These are phyloP conservation scores for Trypethelium eluteriae DNA, from an alignment of 495 filamentous ascomycete species.

Conservation along the genomic window DNA sequence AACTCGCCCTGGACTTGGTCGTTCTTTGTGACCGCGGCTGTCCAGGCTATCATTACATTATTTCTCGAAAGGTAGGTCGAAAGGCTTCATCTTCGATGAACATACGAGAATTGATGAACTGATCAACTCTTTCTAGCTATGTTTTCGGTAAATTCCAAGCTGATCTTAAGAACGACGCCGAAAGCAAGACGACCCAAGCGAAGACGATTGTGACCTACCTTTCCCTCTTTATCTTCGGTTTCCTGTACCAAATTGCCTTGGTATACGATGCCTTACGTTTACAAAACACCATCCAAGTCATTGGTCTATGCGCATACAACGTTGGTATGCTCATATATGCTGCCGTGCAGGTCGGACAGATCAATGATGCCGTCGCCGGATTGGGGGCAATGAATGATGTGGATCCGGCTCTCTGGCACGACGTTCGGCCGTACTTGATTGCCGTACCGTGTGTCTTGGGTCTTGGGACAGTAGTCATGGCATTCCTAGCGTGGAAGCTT, in stretches of 20 bases:
- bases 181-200: constrained; percentile 36
- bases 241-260: constrained; percentile 80
- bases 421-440: constrained; percentile 67
- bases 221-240: constrained; percentile 94
- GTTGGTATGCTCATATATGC: constrained; percentile 84
- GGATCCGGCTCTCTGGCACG: constrained; percentile 50
- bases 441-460: constrained; percentile 80
- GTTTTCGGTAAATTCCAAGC: constrained; percentile 63
- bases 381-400: constrained; percentile 39
- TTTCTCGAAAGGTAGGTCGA: constrained; percentile 74
- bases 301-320: constrained; percentile 89
- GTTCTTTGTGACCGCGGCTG: constrained; percentile 63
- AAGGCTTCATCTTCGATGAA: not conserved
- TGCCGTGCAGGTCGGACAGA: constrained; percentile 84
- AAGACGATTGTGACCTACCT: constrained; percentile 83
- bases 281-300: constrained; percentile 98
- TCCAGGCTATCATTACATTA: constrained; percentile 72
- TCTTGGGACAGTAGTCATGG: constrained; percentile 62
- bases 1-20: constrained; percentile 81
- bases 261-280: constrained; percentile 87
- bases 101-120: constrained; percentile 2
- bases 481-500: constrained; percentile 78
- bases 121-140: constrained; percentile 50
- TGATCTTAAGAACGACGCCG: constrained; percentile 37
- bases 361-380: constrained; percentile 56